A percentile compares a stretch with the other conserved stretches of the same genome.
phyloP scores from a whole-genome alignment of 140 eudicot species.

The Anethum foeniculum region DNA sequence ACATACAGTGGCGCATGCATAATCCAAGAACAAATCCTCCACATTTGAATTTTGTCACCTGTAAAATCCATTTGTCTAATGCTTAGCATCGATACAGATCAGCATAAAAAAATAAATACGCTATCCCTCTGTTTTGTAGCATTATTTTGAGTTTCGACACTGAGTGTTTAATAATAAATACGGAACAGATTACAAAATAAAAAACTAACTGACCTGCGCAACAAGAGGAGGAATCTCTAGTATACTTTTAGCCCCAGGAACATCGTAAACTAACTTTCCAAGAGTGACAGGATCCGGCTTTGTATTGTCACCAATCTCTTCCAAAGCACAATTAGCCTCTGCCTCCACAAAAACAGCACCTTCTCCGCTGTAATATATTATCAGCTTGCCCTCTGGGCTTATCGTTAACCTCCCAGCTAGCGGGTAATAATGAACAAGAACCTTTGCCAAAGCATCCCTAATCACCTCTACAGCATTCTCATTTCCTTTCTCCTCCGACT shows the following conservation, averaged over 20 bases:
- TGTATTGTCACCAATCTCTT: slow-evolving; percentile 77
- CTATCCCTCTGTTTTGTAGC: no score
- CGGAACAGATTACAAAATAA: no score
- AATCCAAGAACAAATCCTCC: no score
- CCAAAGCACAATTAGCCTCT: slow-evolving; percentile 58
- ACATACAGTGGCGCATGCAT: no score
- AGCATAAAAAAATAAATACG: no score
- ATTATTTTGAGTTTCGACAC: no score
- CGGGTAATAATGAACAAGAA: slow-evolving; percentile 81
- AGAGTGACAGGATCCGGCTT: slow-evolving; percentile 83
- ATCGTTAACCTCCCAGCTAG: slow-evolving; percentile 76
- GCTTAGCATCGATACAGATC: no score
- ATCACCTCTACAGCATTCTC: slow-evolving; percentile 54
- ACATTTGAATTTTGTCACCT: no score
- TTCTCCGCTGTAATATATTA: slow-evolving; percentile 63
- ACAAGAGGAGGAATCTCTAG: slow-evolving; percentile 79
- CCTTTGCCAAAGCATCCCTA: slow-evolving; percentile 67
- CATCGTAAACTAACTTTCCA: slow-evolving; percentile 75
- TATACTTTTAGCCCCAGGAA: slow-evolving; percentile 65
- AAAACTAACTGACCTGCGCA: slow-evolving; percentile 14
- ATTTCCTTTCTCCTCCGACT: slow-evolving; percentile 66
- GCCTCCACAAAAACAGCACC: slow-evolving; percentile 94
- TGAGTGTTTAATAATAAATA: no score
- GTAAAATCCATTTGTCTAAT: no score
- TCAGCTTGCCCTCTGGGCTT: slow-evolving; percentile 58